These are phyloP conservation scores for Pholiota microspora DNA, from an alignment of 768 basidiomycete genomes.

Conservation along the genomic window DNA sequence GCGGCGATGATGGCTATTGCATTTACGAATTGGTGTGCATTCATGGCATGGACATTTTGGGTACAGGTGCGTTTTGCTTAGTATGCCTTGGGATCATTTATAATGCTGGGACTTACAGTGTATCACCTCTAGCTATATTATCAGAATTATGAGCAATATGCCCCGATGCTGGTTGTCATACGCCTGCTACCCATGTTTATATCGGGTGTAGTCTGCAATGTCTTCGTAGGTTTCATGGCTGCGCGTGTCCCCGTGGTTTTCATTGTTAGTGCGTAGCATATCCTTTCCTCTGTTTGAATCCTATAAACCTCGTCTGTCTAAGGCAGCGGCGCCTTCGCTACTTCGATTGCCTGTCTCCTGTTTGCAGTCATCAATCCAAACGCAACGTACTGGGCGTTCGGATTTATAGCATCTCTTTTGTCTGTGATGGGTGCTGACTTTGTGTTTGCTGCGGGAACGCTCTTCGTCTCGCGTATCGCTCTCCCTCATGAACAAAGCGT, in stretches of 20 bases:
- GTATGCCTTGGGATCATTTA: neutral
- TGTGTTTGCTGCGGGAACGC: conserved; percentile 67
- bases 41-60: conserved; percentile 50
- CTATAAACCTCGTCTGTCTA: neutral
- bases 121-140: conserved; percentile 52
- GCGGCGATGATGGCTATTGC: conserved; percentile 61
- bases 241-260: conserved; percentile 51
- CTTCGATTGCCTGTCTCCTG: conserved; percentile 54
- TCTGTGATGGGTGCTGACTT: conserved; percentile 81
- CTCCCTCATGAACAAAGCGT: conserved; percentile 72
- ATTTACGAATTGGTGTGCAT: conserved; percentile 63
- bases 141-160: conserved; percentile 56
- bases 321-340: conserved; percentile 54
- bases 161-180: conserved; percentile 59
- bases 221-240: conserved; percentile 60
- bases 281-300: neutral
- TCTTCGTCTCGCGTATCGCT: conserved; percentile 73
- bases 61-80: conserved; percentile 13
- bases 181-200: conserved; percentile 73
- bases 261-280: conserved; percentile 47
- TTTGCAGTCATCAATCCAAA: conserved; percentile 65
- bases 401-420: conserved; percentile 65
- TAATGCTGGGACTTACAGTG: neutral
- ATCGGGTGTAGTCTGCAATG: conserved; percentile 60
- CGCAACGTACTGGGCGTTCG: conserved; percentile 70